Evolutionary conservation across 495 filamentous ascomycete species (phyloP).

Genomic region (Lasiosphaeris hirsuta): DNA sequence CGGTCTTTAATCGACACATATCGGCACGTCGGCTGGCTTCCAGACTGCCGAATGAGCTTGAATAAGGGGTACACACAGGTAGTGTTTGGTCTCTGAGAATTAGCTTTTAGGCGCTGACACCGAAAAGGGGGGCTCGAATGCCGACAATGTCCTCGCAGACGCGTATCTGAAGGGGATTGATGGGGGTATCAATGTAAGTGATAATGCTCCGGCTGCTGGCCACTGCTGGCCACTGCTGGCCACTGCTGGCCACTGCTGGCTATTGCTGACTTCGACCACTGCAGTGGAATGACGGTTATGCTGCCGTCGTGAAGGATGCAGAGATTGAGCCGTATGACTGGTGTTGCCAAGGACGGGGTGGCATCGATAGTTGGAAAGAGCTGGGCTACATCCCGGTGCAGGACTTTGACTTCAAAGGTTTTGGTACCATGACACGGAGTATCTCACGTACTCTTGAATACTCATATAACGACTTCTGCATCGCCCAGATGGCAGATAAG

Average conservation of each 20-base stretch:
- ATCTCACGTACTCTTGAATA: slow-evolving; percentile 74
- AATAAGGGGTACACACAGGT: slow-evolving; percentile 69
- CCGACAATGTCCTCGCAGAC: slow-evolving; percentile 70
- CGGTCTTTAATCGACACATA: slow-evolving; percentile 71
- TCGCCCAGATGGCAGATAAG: slow-evolving; percentile 58
- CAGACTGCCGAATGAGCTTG: slow-evolving; percentile 62
- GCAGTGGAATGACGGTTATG: slow-evolving; percentile 65
- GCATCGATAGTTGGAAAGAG: slow-evolving; percentile 63
- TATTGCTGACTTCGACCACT: slow-evolving; percentile 1
- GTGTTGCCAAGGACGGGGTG: slow-evolving; percentile 67
- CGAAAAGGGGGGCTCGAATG: slow-evolving; percentile 65
- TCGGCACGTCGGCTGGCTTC: slow-evolving; percentile 63
- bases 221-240: slow-evolving; percentile 1
- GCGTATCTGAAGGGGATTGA: slow-evolving; percentile 65
- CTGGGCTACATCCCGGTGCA: slow-evolving; percentile 67
- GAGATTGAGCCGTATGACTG: slow-evolving; percentile 71
- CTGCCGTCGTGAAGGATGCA: slow-evolving; percentile 71
- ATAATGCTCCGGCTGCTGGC: too few species aligned
- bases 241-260: background rate
- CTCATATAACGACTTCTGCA: slow-evolving; percentile 73
- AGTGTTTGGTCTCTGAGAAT: background rate
- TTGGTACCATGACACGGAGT: slow-evolving; percentile 66
- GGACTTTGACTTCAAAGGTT: slow-evolving; percentile 64
- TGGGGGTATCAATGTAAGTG: slow-evolving; percentile 55
- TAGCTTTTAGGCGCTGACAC: background rate